phyloP scores from a whole-genome alignment of 768 basidiomycete species.

The Xerocomellus dryophilus region DNA sequence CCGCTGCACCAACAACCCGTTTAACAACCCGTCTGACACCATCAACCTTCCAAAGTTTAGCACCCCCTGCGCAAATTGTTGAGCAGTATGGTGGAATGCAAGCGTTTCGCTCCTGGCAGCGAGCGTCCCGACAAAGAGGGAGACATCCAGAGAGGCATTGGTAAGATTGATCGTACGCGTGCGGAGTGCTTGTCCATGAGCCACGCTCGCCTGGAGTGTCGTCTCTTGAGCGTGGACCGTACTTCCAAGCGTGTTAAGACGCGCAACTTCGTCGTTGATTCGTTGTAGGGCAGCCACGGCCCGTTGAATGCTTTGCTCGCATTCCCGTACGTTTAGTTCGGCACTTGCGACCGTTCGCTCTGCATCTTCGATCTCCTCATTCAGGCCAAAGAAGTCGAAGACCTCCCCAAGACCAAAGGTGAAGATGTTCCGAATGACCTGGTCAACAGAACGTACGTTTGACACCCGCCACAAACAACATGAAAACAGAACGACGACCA shows the following conservation, averaged over 20 bases:
- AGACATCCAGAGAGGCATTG: constrained; percentile 14
- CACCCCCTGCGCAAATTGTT: constrained; percentile 8
- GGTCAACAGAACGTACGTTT: not conserved
- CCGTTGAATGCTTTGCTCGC: constrained; percentile 10
- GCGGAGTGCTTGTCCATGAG: constrained; percentile 5
- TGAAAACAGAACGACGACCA: not conserved
- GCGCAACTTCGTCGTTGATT: not conserved
- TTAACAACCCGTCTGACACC: constrained; percentile 1
- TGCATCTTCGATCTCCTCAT: constrained; percentile 10
- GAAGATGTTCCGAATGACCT: constrained; percentile 14
- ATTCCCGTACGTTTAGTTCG: not conserved
- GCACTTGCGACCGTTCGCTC: constrained; percentile 9
- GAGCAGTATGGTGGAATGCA: constrained; percentile 7
- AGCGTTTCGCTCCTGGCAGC: constrained; percentile 16
- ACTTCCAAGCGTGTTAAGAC: constrained; percentile 3
- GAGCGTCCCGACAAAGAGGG: constrained; percentile 14
- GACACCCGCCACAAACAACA: not conserved
- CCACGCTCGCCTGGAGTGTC: constrained; percentile 8
- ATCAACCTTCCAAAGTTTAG: constrained; percentile 10
- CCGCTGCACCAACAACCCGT: constrained; percentile 1
- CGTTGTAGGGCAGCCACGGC: constrained; percentile 1
- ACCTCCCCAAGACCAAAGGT: constrained; percentile 15
- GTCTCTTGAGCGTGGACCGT: constrained; percentile 2
- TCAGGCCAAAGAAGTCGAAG: constrained; percentile 18
- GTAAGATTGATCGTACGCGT: constrained; percentile 15